Percentiles rank a stretch among this genome's conserved stretches.
Evolutionary conservation across 1,139 yeast species (phyloP).

Genomic region (Tardiomyces depauwii): DNA sequence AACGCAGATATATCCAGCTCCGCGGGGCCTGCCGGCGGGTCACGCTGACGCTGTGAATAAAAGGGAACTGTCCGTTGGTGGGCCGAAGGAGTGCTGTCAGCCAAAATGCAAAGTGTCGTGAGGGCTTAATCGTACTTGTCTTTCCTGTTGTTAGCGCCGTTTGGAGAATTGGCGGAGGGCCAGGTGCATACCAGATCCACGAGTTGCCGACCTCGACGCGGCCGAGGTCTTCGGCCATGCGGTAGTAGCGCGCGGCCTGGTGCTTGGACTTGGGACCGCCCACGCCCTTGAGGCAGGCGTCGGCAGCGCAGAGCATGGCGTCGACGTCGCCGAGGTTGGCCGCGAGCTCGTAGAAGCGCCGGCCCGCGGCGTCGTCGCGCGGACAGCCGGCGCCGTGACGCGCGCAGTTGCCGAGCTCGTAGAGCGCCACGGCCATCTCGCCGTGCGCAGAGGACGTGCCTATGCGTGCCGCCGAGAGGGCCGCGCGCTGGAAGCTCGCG

Average conservation of each 20-base stretch:
- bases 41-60: too few species aligned
- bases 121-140: constrained; percentile 14
- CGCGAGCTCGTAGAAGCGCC: constrained; percentile 23
- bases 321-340: constrained; percentile 26
- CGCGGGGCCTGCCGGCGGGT: too few species aligned
- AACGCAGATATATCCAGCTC: too few species aligned
- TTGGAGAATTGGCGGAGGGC: neutral
- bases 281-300: constrained; percentile 22
- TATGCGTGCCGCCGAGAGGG: constrained; percentile 15
- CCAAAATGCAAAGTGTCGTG: too few species aligned
- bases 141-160: constrained; percentile 5
- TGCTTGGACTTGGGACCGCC: constrained; percentile 24
- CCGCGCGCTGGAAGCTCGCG: constrained; percentile 19
- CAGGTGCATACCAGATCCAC: constrained; percentile 22
- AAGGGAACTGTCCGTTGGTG: too few species aligned
- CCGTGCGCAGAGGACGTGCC: constrained; percentile 16
- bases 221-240: constrained; percentile 22
- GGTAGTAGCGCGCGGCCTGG: constrained; percentile 21
- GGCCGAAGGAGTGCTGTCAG: too few species aligned
- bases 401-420: constrained; percentile 26
- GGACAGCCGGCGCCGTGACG: constrained; percentile 27
- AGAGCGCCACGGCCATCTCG: constrained; percentile 23
- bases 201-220: constrained; percentile 24
- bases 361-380: constrained; percentile 19
- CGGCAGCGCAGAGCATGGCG: constrained; percentile 24